Conservation (phyloP, 768 basidiomycete species). For the Pisolithus marmoratus region DNA sequence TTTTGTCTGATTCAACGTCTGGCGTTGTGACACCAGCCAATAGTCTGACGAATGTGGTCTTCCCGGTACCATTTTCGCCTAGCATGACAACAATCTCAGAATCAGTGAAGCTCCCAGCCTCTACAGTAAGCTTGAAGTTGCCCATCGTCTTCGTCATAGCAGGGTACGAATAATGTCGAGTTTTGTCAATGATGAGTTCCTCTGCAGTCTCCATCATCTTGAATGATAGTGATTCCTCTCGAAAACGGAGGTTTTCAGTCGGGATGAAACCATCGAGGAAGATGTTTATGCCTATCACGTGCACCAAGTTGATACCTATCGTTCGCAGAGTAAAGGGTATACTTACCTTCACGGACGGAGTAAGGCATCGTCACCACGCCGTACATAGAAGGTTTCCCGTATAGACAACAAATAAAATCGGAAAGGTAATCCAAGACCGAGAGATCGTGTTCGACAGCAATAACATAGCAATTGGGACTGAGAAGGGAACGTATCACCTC, state of each 20-base stretch:
- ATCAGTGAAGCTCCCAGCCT: constrained; percentile 90
- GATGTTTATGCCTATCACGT: constrained; percentile 84
- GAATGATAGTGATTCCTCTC: constrained; percentile 92
- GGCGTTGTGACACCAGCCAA: constrained; percentile 84
- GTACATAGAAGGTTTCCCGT: constrained; percentile 96
- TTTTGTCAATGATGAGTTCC: constrained; percentile 80
- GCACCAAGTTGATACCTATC: neutral
- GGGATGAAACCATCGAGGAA: constrained; percentile 99
- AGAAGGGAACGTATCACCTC: constrained; percentile 90
- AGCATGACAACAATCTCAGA: constrained; percentile 99
- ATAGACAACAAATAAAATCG: constrained; percentile 96
- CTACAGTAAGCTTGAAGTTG: constrained; percentile 89
- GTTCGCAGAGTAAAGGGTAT: neutral
- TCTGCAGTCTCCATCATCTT: constrained; percentile 98
- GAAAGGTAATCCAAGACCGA: constrained; percentile 98
- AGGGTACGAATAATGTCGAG: constrained; percentile 87
- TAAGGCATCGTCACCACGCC: constrained; percentile 99
- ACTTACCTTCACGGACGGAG: constrained; percentile 90
- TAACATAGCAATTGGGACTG: constrained; percentile 80
- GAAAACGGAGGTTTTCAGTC: constrained; percentile 96
- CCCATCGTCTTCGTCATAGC: constrained; percentile 97
- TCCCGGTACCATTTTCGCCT: constrained; percentile 98
- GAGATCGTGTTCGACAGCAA: constrained; percentile 98
- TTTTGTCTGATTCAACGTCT: constrained; percentile 77
- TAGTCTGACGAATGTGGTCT: constrained; percentile 96